A percentile compares a stretch with the other conserved stretches of the same genome.
These are phyloP conservation scores for Penicillium sp. DNA, from an alignment of 2,329 filamentous ascomycete genomes.

Conservation along the genomic window DNA sequence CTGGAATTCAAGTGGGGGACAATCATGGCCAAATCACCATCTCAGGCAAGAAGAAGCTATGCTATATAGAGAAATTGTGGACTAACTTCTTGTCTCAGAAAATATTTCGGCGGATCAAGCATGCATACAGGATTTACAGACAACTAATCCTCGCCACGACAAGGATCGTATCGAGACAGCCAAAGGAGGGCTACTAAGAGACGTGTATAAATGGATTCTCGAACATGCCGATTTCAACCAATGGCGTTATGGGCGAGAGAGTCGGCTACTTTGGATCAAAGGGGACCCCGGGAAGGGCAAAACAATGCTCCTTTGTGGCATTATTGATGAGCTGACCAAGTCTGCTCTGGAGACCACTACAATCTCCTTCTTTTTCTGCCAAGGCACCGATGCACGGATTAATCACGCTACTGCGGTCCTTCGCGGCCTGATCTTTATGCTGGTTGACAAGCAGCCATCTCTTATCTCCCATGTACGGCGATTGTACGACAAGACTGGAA, in stretches of 20 bases:
- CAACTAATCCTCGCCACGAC: conserved; percentile 11
- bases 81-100: background rate
- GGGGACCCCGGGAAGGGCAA: background rate
- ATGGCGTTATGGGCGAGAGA: background rate
- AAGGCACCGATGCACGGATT: conserved; percentile 38
- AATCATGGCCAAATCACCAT: background rate
- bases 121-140: conserved; percentile 2
- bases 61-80: background rate
- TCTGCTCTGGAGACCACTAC: background rate
- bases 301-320: background rate
- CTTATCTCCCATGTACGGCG: conserved; percentile 36
- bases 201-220: background rate
- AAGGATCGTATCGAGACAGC: background rate
- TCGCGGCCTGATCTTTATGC: conserved; percentile 44
- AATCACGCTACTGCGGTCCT: conserved; percentile 45
- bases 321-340: background rate
- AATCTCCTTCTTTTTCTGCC: conserved; percentile 35
- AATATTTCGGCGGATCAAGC: background rate
- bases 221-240: background rate
- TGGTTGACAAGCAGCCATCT: conserved; percentile 35
- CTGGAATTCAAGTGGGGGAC: background rate
- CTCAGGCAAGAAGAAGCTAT: background rate
- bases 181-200: background rate
- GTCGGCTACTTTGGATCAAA: background rate
- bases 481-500: conserved; percentile 29